Evolutionary conservation across 257 asterid genomes (phyloP).

Genomic region (Oldenlandia corymbosa): DNA sequence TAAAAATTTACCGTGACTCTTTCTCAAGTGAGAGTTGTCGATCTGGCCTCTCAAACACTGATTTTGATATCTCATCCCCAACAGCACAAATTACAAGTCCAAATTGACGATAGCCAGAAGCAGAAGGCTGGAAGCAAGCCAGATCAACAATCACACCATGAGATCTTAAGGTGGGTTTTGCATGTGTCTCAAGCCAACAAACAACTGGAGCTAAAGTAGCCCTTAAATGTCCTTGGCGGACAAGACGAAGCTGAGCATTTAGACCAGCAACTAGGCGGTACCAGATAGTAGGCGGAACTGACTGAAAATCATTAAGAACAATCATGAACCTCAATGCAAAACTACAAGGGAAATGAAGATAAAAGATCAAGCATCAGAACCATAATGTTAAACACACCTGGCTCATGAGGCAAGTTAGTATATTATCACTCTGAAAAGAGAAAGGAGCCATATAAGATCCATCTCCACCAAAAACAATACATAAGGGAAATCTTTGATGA

Average conservation of each 20-base stretch:
- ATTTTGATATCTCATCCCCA: constrained; percentile 45
- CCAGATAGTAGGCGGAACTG: constrained; percentile 86
- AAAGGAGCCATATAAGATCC: constrained; percentile 93
- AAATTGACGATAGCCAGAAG: constrained; percentile 65
- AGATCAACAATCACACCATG: constrained; percentile 58
- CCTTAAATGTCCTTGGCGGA: constrained; percentile 64
- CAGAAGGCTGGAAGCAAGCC: constrained; percentile 63
- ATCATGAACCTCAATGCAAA: constrained; percentile 8
- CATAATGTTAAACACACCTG: constrained; percentile 46
- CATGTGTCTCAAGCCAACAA: constrained; percentile 82
- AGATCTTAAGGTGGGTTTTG: constrained; percentile 47
- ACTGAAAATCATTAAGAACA: constrained; percentile 41
- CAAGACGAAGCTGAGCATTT: constrained; percentile 86
- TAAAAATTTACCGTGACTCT: constrained; percentile 38
- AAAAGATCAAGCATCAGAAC: neutral
- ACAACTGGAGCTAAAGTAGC: constrained; percentile 60
- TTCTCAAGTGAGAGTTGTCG: constrained; percentile 36
- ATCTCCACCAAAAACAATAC: constrained; percentile 79
- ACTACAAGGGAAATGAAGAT: neutral
- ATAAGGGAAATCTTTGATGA: constrained; percentile 74
- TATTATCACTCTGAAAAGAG: constrained; percentile 69
- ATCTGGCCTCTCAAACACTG: constrained; percentile 42
- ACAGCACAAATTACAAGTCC: constrained; percentile 57
- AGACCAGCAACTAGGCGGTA: constrained; percentile 84
- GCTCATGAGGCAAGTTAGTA: constrained; percentile 70